Evolutionary conservation across 2,329 filamentous ascomycete genomes (phyloP), one percentile per base, ranked within the genome.

Genomic region (Verruconis gallopava): DNA sequence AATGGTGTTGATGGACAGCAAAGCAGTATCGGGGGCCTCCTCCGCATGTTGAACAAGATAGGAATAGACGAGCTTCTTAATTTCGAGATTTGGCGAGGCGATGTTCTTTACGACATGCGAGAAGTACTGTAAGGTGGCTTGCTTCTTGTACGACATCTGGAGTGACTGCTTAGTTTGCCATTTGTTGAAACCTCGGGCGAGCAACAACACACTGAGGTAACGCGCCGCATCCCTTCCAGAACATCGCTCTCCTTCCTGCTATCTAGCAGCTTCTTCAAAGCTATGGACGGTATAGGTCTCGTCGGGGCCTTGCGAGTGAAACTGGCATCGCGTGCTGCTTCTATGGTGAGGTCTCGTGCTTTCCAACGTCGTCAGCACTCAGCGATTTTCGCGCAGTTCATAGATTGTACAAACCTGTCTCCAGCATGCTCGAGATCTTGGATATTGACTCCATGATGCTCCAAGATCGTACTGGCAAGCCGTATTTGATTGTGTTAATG

Each of bases 41-140:
- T 96, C 91, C 59, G 91, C 91, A 71, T 98, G 88, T 58, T 93
- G 85, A 46, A 96, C 81, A 47, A 98, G 78, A 64, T 95, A 98
- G 58, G 95, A 93, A 68, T 98, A 98, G 48, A 98, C 91, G 43
- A 98, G 77, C 62, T 96, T 96, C 65, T 95, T 93, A 62, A 96
- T 88, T 55, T 93, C 86, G 53, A 95, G 73, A 54, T 86, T 94
- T 12, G 88, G 82, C 28, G 85, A 94, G 20, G 89, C 89, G 46
- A 95, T 85, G 53, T 96, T 98, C 67, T 98, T 98, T 60, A 98
- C 85, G 43, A 98, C 83, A 18, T 86, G 83, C n/a, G 89, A 93
- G 69, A 98, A 98, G 71, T 89, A 93, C 17, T 84, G 79, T 2
- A 93, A 71, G 44, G 86, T 94, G 51, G 85, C 81, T 59, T 93